phyloP scores from a whole-genome alignment of 2,329 filamentous ascomycete species.

The Volutella citrinella region DNA sequence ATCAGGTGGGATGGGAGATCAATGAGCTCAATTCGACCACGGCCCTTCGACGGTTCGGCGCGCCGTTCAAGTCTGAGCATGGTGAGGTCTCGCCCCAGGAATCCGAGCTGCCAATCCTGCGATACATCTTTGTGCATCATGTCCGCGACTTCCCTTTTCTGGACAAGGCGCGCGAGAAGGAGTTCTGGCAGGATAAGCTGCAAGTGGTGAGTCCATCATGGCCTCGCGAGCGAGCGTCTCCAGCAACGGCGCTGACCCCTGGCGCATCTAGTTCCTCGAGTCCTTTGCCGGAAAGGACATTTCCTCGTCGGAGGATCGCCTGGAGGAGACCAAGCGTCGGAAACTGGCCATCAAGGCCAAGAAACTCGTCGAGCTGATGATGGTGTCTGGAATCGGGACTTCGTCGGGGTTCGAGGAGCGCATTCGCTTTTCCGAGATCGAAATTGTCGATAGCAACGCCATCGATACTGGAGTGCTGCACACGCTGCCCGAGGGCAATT shows the following conservation, averaged over 20 bases:
- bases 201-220: conserved; percentile 67
- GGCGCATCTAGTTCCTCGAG: conserved; percentile 73
- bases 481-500: conserved; percentile 85
- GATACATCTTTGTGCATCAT: conserved; percentile 98
- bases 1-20: conserved; percentile 89
- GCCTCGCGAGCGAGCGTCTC: background rate
- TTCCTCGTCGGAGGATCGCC: conserved; percentile 89
- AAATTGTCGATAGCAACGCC: conserved; percentile 89
- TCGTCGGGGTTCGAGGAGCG: conserved; percentile 97
- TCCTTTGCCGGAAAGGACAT: conserved; percentile 97
- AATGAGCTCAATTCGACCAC: conserved; percentile 91
- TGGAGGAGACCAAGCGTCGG: conserved; percentile 92
- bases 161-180: conserved; percentile 94
- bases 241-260: conserved; percentile 7
- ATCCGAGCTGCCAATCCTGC: conserved; percentile 86
- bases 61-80: conserved; percentile 87
- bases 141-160: conserved; percentile 97
- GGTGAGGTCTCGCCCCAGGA: conserved; percentile 92
- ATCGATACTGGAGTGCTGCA: conserved; percentile 87
- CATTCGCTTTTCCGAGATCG: conserved; percentile 93
- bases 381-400: conserved; percentile 95
- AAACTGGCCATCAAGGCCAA: conserved; percentile 91
- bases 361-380: conserved; percentile 98
- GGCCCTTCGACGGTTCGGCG: conserved; percentile 89
- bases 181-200: conserved; percentile 98